These are phyloP conservation scores for Coniochaeta prunicola DNA, from an alignment of 2,329 filamentous ascomycete species.

Conservation along the genomic window DNA sequence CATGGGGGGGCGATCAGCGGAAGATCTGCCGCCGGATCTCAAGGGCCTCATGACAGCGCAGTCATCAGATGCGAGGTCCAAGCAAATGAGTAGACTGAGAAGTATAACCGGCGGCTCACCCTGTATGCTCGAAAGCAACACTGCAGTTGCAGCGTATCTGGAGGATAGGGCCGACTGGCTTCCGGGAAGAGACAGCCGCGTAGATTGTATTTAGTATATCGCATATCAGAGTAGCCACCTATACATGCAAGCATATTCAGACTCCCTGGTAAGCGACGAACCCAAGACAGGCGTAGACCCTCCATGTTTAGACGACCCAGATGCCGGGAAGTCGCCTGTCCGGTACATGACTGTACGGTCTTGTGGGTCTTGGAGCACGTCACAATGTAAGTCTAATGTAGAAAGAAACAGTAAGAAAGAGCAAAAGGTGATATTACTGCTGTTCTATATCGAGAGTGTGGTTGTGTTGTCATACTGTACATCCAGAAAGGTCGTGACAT, in stretches of 20 bases:
- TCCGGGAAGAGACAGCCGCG: neutral
- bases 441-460: neutral
- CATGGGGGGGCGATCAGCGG: neutral
- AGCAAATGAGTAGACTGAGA: neutral
- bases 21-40: neutral
- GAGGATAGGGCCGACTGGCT: neutral
- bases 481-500: neutral
- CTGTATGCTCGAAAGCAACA: neutral
- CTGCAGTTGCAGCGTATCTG: neutral
- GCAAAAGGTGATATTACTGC: neutral
- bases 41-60: neutral
- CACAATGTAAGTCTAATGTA: neutral
- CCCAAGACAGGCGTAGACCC: neutral
- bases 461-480: no score
- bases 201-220: neutral
- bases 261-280: neutral
- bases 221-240: neutral
- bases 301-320: no score
- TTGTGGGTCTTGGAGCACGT: neutral
- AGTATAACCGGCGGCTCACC: neutral
- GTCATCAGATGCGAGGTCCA: neutral
- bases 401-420: neutral
- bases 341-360: no score
- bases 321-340: no score
- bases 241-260: neutral